phyloP scores from a whole-genome alignment of 2,329 filamentous ascomycete genomes.

The Sclerotiophoma versabilis region DNA sequence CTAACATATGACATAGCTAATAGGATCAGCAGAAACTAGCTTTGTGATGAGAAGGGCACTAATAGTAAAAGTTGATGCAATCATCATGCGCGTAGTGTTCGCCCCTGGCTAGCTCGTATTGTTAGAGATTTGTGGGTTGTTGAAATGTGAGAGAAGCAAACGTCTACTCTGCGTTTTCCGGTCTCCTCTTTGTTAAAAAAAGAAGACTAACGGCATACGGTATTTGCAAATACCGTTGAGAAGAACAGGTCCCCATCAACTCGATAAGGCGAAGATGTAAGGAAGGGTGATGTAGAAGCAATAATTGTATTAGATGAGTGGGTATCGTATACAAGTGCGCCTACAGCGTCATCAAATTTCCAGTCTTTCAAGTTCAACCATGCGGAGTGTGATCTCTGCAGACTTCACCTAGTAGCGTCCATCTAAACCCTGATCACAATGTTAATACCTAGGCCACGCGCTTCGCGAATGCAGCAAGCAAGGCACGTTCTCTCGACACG shows the following conservation, averaged over 20 bases:
- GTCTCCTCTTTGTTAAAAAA: no score
- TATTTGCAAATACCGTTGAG: constrained; percentile 43
- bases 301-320: not conserved
- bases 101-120: no score
- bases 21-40: no score
- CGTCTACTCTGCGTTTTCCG: no score
- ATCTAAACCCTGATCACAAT: constrained; percentile 61
- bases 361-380: not conserved
- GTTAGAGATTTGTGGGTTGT: no score
- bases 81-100: no score
- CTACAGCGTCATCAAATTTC: not conserved
- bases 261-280: not conserved
- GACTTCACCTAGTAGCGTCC: not conserved
- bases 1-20: no score
- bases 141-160: no score
- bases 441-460: constrained; percentile 72
- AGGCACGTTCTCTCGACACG: constrained; percentile 72
- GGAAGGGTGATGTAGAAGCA: not conserved
- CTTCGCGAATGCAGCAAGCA: constrained; percentile 77
- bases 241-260: constrained; percentile 9
- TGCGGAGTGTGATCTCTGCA: not conserved
- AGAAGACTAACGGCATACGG: no score
- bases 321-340: constrained; percentile 9
- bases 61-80: no score
- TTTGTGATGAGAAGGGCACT: no score